Percentiles rank a stretch among this genome's conserved stretches.
These are phyloP conservation scores for Suillus plorans DNA, from an alignment of 768 basidiomycete species.

Conservation along the genomic window DNA sequence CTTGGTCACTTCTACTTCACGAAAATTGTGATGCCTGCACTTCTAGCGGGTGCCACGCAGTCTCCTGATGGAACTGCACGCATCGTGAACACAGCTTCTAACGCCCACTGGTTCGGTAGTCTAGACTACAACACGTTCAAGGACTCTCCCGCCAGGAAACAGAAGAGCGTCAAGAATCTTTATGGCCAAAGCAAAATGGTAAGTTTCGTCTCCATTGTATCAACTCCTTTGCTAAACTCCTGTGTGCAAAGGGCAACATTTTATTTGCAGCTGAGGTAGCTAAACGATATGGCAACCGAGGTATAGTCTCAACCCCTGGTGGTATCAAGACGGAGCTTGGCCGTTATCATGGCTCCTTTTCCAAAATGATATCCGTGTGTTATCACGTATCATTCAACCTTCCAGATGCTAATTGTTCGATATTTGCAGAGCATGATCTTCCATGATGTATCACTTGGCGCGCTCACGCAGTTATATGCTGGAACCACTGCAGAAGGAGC, in stretches of 20 bases:
- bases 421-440: slow-evolving; percentile 15
- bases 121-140: slow-evolving; percentile 28
- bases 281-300: slow-evolving; percentile 41
- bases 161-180: slow-evolving; percentile 1
- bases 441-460: slow-evolving; percentile 38
- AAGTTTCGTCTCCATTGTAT: slow-evolving; percentile 3
- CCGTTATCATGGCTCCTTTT: slow-evolving; percentile 11
- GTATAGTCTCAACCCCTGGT: slow-evolving; percentile 46
- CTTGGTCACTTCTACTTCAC: slow-evolving; percentile 9
- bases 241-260: slow-evolving; percentile 40
- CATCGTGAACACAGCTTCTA: slow-evolving; percentile 36
- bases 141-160: slow-evolving; percentile 24
- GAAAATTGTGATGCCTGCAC: slow-evolving; percentile 32
- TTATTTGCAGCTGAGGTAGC: slow-evolving; percentile 43
- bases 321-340: slow-evolving; percentile 23
- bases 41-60: slow-evolving; percentile 29
- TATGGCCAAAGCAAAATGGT: slow-evolving; percentile 36
- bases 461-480: slow-evolving; percentile 51
- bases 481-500: slow-evolving; percentile 44
- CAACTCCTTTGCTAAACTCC: background rate
- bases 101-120: slow-evolving; percentile 18
- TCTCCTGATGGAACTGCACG: slow-evolving; percentile 34
- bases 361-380: slow-evolving; percentile 12
- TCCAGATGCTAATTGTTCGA: background rate
- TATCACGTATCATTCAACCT: too few species aligned